Base-by-base conservation (phyloP, 495 filamentous ascomycete species). In the Terfezia boudieri region DNA sequence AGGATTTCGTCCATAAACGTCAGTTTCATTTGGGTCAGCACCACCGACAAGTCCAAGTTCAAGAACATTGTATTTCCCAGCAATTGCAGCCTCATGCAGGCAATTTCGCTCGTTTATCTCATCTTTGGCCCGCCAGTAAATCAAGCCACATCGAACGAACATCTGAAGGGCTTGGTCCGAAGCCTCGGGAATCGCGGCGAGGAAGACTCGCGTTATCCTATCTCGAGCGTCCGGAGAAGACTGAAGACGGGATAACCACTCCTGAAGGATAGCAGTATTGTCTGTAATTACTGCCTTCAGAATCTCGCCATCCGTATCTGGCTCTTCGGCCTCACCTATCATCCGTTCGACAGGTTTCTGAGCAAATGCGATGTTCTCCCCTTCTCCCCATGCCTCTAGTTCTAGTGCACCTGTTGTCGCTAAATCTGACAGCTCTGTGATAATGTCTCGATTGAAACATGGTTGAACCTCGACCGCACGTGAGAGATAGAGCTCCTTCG, bases 41-140 rank as follows among this genome's bases (percentile, higher is more conserved):
- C 80, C 73, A 43, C 78, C 73, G n/a, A 84, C 77, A 62, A 87
- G 79, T 8, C 84, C 87, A 38, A 81, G 77, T 41, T 77, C 69
- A 53, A 96, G 71, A 46, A 94, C 81, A 58, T 82, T 79, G 6
- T 74, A 65, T 58, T 84, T 83, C 8, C 86, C 87, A 53, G 87
- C 89, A 14, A 95, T 94, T 9, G 87, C 80, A 6, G 90, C 86
- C 68, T 96, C 88, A 57, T 98, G 90, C 41, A 98, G 73, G 63
- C 87, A 93, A 63, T 94, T 96, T 37, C 90, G 75, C 63, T 94
- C 87, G 63, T 96, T 98, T 62, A 98, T 95, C 61, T 96, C 88
- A 63, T 98, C 92, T 59, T 89, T 83, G 0, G 82, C 84, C 56
- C 83, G 82, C 9, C 95, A 73, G 65, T 95, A 80, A 46, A 98